Conservation (phyloP, 129 eudicot genomes). For the Lactuca saligna region DNA sequence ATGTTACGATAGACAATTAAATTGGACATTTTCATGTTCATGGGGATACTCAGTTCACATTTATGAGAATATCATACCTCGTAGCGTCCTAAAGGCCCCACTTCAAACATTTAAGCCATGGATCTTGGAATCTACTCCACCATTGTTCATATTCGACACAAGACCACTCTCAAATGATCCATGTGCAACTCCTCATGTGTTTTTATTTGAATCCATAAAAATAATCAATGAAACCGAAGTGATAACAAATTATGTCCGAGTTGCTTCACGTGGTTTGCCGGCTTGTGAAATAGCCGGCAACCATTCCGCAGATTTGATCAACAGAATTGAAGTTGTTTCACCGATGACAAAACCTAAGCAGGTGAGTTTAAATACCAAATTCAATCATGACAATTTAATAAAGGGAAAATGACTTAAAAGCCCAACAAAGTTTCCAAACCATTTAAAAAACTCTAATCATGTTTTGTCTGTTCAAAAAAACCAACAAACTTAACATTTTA, state of each 20-base stretch:
- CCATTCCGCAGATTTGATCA: constrained; percentile 38
- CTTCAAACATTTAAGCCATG: constrained; percentile 35
- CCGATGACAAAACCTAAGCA: constrained; percentile 17
- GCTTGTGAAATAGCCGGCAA: constrained; percentile 29
- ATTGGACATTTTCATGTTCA: constrained; percentile 30
- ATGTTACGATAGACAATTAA: constrained; percentile 12
- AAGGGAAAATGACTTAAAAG: too few species aligned
- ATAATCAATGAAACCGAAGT: constrained; percentile 8
- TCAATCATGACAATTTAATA: too few species aligned
- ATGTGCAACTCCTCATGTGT: constrained; percentile 47
- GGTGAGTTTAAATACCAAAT: constrained; percentile 7
- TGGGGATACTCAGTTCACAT: constrained; percentile 35
- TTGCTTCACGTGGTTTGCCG: constrained; percentile 18
- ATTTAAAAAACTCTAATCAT: too few species aligned
- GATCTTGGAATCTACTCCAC: constrained; percentile 17
- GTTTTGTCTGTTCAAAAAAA: too few species aligned
- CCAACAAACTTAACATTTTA: too few species aligned
- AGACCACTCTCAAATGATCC: constrained; percentile 32
- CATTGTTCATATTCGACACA: constrained; percentile 37
- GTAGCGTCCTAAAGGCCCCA: constrained; percentile 28
- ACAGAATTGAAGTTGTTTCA: constrained; percentile 36
- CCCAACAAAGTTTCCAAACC: too few species aligned
- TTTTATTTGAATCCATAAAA: constrained; percentile 34
- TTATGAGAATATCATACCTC: constrained; percentile 1
- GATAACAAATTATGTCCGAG: constrained; percentile 31